Evolutionary conservation across 768 basidiomycete species (phyloP).

Genomic region (Collybia nuda): DNA sequence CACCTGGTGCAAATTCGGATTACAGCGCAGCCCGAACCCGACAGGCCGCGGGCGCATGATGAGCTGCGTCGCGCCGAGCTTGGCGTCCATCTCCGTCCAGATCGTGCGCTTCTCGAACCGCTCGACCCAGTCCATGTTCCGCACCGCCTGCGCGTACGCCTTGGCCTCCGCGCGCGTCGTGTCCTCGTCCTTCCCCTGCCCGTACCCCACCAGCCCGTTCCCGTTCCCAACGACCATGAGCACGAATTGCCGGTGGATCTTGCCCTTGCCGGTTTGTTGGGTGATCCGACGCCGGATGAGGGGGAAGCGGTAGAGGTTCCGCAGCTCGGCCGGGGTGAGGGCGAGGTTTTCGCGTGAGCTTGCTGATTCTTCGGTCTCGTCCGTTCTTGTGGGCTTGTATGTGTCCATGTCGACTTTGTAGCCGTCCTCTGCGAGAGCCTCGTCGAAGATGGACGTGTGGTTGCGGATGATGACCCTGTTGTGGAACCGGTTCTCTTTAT

Average conservation of each 20-base stretch:
- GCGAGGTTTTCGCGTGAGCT: conserved; percentile 25
- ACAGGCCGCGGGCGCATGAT: conserved; percentile 80
- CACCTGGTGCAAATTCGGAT: conserved; percentile 86
- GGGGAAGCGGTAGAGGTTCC: conserved; percentile 36
- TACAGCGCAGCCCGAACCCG: conserved; percentile 91
- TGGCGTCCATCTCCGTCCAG: conserved; percentile 85
- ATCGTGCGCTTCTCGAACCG: conserved; percentile 95
- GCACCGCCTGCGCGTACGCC: conserved; percentile 68
- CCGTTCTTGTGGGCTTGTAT: conserved; percentile 20
- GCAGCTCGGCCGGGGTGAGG: conserved; percentile 14
- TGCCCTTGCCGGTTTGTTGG: conserved; percentile 94
- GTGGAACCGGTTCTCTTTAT: conserved; percentile 48
- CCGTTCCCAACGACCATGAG: conserved; percentile 82
- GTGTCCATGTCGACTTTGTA: conserved; percentile 29
- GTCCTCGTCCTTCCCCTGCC: conserved; percentile 76
- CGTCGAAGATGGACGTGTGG: conserved; percentile 65
- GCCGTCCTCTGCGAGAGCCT: conserved; percentile 30
- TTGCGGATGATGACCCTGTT: conserved; percentile 70
- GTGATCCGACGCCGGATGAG: conserved; percentile 61
- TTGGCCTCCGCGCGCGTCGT: conserved; percentile 49
- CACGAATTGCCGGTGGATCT: conserved; percentile 61
- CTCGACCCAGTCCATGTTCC: conserved; percentile 90
- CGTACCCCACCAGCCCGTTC: conserved; percentile 78
- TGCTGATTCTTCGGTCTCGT: conserved; percentile 29
- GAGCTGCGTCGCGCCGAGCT: conserved; percentile 82